Conservation (phyloP, 2,329 filamentous ascomycete species). For the Sporothrix brunneoviolacea region DNA sequence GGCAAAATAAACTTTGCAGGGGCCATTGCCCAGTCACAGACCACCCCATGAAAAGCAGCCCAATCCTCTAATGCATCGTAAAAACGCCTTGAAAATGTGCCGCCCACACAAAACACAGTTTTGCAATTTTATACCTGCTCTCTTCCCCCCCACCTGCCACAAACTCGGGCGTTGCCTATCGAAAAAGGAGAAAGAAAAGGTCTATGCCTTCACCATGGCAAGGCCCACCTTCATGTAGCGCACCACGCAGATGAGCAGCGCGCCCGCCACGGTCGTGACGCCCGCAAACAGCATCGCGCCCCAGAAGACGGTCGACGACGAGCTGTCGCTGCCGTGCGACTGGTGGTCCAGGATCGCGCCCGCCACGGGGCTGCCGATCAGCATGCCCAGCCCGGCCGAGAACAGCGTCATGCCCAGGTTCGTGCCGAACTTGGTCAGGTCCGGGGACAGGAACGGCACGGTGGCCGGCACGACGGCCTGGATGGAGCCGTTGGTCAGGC, state of each 20-base stretch:
- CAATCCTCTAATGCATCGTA: too few species aligned
- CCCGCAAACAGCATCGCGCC: conserved; percentile 10
- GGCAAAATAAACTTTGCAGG: too few species aligned
- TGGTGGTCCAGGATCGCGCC: conserved; percentile 34
- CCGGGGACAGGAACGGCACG: conserved; percentile 30
- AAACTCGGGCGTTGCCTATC: background rate
- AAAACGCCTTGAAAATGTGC: too few species aligned
- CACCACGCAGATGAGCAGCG: conserved; percentile 1
- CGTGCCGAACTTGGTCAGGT: conserved; percentile 32
- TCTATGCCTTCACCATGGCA: conserved; percentile 7
- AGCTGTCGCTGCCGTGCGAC: background rate
- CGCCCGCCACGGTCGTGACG: conserved; percentile 2
- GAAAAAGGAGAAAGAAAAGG: background rate
- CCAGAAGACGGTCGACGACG: conserved; percentile 1
- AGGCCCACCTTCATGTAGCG: conserved; percentile 10
- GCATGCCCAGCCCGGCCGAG: conserved; percentile 39
- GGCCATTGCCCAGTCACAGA: too few species aligned
- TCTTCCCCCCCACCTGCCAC: background rate
- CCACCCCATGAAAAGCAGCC: too few species aligned
- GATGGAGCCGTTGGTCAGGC: conserved; percentile 26
- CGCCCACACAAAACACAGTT: too few species aligned
- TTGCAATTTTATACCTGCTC: background rate
- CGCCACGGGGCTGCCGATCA: conserved; percentile 45
- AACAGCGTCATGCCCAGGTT: conserved; percentile 37
- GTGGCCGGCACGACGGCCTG: conserved; percentile 35